A percentile compares a stretch with the other conserved stretches of the same genome.
Evolutionary conservation across 495 filamentous ascomycete genomes (phyloP).

Genomic region (Hypomontagnella submonticulosa): DNA sequence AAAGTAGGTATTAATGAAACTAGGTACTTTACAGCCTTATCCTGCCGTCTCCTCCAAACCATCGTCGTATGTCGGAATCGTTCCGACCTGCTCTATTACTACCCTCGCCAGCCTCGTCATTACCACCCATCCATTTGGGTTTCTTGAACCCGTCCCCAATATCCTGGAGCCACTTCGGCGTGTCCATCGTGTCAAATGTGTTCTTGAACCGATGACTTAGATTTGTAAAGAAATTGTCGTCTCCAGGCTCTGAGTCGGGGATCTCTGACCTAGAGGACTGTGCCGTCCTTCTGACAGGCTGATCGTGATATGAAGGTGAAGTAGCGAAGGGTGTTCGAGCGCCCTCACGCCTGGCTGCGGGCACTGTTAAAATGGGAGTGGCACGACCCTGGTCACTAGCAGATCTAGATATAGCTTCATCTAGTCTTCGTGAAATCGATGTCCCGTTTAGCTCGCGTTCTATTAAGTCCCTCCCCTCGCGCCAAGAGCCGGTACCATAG

Average conservation of each 20-base stretch:
- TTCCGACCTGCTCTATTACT: slow-evolving; percentile 33
- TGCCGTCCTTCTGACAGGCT: slow-evolving; percentile 42
- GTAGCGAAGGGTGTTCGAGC: slow-evolving; percentile 55
- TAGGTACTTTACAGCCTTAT: slow-evolving; percentile 39
- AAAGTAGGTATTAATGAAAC: slow-evolving; percentile 9
- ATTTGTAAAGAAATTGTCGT: slow-evolving; percentile 82
- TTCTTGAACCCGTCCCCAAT: slow-evolving; percentile 72
- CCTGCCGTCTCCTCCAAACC: slow-evolving; percentile 57
- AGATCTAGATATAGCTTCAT: slow-evolving; percentile 43
- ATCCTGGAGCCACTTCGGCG: slow-evolving; percentile 81
- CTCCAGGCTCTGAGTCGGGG: slow-evolving; percentile 64
- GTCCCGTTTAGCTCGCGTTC: slow-evolving; percentile 83
- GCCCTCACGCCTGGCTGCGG: slow-evolving; percentile 33
- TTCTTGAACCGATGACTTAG: slow-evolving; percentile 89
- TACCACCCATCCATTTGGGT: slow-evolving; percentile 86
- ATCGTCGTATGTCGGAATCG: slow-evolving; percentile 54
- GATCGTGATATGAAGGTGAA: slow-evolving; percentile 50
- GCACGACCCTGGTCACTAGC: slow-evolving; percentile 40
- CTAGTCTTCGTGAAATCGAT: slow-evolving; percentile 52
- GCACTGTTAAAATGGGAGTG: slow-evolving; percentile 53
- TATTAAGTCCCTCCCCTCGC: slow-evolving; percentile 93
- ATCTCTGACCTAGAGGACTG: slow-evolving; percentile 44
- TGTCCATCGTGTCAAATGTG: slow-evolving; percentile 85
- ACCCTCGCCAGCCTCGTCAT: slow-evolving; percentile 52
- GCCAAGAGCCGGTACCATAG: slow-evolving; percentile 85